phyloP scores from a whole-genome alignment of 2,329 filamentous ascomycete species.

The Alternaria metachromatica region DNA sequence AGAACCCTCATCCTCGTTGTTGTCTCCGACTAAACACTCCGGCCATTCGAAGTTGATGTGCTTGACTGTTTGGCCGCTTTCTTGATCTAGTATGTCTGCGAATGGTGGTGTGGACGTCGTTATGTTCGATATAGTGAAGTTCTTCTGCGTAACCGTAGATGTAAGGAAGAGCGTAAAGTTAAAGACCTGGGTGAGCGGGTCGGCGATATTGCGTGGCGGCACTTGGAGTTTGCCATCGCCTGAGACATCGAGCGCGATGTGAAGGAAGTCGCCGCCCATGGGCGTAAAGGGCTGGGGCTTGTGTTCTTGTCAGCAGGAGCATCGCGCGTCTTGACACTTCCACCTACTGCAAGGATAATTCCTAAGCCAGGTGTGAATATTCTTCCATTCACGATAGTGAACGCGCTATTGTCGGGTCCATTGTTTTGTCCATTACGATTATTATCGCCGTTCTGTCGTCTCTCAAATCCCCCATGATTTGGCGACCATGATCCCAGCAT shows the following conservation, averaged over 20 bases:
- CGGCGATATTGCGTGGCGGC: slow-evolving; percentile 59
- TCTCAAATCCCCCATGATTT: slow-evolving; percentile 4
- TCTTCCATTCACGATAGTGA: slow-evolving; percentile 68
- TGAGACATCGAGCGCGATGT: slow-evolving; percentile 71
- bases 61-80: slow-evolving; percentile 73
- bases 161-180: slow-evolving; percentile 73
- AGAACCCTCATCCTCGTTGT: slow-evolving; percentile 53
- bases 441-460: slow-evolving; percentile 29
- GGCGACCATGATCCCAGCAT: slow-evolving; percentile 35
- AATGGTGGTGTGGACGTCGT: slow-evolving; percentile 60
- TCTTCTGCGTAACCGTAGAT: slow-evolving; percentile 67
- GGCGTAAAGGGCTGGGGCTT: slow-evolving; percentile 48
- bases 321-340: neutral
- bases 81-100: slow-evolving; percentile 68
- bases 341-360: slow-evolving; percentile 64
- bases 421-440: slow-evolving; percentile 27
- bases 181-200: slow-evolving; percentile 64
- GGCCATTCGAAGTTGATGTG: slow-evolving; percentile 78
- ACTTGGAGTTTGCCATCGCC: slow-evolving; percentile 69
- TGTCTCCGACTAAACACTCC: slow-evolving; percentile 69
- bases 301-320: slow-evolving; percentile 11
- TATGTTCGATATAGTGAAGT: slow-evolving; percentile 72
- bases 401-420: slow-evolving; percentile 45
- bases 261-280: slow-evolving; percentile 57
- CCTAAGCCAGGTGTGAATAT: slow-evolving; percentile 73